These are phyloP conservation scores for Sphaerulina vaccinii DNA, from an alignment of 2,329 filamentous ascomycete genomes.

Conservation along the genomic window DNA sequence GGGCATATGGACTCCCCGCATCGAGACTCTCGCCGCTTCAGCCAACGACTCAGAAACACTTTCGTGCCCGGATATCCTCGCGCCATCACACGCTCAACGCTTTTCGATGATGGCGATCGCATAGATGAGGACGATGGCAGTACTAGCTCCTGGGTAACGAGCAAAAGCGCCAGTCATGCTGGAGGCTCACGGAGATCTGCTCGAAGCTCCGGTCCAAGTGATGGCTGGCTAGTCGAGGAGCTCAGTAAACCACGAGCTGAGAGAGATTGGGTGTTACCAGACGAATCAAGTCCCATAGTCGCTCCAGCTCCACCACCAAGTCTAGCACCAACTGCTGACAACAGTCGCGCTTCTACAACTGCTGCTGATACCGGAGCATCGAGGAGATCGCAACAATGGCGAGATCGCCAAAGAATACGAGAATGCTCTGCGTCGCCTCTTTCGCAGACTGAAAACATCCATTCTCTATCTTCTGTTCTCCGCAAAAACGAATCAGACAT, in stretches of 20 bases:
- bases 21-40: slow-evolving; percentile 29
- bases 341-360: slow-evolving; percentile 3
- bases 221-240: slow-evolving; percentile 25
- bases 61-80: slow-evolving; percentile 35
- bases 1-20: slow-evolving; percentile 17
- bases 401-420: slow-evolving; percentile 13
- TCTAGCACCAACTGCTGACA: slow-evolving; percentile 19
- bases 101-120: slow-evolving; percentile 24
- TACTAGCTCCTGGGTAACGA: slow-evolving; percentile 9
- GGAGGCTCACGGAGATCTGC: too few species aligned
- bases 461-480: slow-evolving; percentile 1
- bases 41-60: slow-evolving; percentile 27
- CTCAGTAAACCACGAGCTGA: slow-evolving; percentile 33
- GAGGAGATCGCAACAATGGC: slow-evolving; percentile 1
- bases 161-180: not conserved
- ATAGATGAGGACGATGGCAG: slow-evolving; percentile 11
- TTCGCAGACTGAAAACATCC: slow-evolving; percentile 12
- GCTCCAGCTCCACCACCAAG: slow-evolving; percentile 36
- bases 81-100: slow-evolving; percentile 29
- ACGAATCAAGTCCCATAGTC: slow-evolving; percentile 28
- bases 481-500: not conserved
- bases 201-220: not conserved
- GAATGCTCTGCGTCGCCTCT: slow-evolving; percentile 30
- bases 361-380: not conserved
- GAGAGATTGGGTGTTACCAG: slow-evolving; percentile 34